phyloP scores from a whole-genome alignment of 2,329 filamentous ascomycete species.

The Ophiocordyceps camponoti-leonardi region DNA sequence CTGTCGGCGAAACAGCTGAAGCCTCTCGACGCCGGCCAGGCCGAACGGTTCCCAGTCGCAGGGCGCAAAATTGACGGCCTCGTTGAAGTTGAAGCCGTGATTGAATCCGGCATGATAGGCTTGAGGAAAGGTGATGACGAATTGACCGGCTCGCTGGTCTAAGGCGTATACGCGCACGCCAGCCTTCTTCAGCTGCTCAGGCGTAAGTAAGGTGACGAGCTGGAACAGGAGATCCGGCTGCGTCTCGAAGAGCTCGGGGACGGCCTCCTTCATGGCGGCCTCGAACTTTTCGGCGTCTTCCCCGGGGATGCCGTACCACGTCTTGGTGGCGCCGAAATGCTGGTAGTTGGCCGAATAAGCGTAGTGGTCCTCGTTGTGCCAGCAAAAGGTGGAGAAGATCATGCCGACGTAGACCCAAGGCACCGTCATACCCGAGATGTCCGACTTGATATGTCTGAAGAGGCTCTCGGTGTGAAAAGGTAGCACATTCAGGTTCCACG shows the following conservation, averaged over 20 bases:
- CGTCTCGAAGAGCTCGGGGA: slow-evolving; percentile 91
- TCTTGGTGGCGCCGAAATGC: slow-evolving; percentile 95
- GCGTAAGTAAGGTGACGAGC: slow-evolving; percentile 86
- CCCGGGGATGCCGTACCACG: slow-evolving; percentile 95
- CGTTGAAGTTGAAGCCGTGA: slow-evolving; percentile 97
- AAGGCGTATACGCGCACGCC: slow-evolving; percentile 85
- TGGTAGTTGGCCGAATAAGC: slow-evolving; percentile 97
- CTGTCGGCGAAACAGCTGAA: slow-evolving; percentile 76
- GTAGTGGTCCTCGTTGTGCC: slow-evolving; percentile 98
- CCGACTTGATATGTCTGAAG: slow-evolving; percentile 93
- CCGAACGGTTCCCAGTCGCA: slow-evolving; percentile 90
- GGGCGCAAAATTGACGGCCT: slow-evolving; percentile 95
- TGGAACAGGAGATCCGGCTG: slow-evolving; percentile 95
- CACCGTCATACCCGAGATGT: slow-evolving; percentile 98
- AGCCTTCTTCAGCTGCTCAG: slow-evolving; percentile 81
- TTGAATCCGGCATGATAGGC: slow-evolving; percentile 98
- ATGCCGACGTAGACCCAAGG: slow-evolving; percentile 99
- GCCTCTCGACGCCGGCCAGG: slow-evolving; percentile 65
- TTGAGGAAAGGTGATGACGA: slow-evolving; percentile 92
- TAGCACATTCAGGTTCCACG: slow-evolving; percentile 90
- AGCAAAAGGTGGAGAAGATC: slow-evolving; percentile 99
- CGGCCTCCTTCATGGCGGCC: slow-evolving; percentile 82
- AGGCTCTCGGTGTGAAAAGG: slow-evolving; percentile 82
- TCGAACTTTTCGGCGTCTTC: slow-evolving; percentile 92
- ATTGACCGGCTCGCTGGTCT: slow-evolving; percentile 90